phyloP scores from a whole-genome alignment of 2,329 filamentous ascomycete species.

The Calonectria pseudoturangicola region DNA sequence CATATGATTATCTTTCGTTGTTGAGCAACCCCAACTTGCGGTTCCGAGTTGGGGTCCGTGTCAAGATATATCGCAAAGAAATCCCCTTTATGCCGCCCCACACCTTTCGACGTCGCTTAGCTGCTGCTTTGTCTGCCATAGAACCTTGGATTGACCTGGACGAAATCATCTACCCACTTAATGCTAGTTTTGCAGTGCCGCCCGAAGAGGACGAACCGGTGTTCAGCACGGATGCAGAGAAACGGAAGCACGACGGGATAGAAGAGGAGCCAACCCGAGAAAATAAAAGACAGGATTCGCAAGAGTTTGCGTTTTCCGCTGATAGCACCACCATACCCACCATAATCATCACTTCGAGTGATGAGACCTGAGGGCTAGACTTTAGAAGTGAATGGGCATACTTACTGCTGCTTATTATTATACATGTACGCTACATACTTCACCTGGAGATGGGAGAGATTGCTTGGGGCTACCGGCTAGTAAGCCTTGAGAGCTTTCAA shows the following conservation, averaged over 20 bases:
- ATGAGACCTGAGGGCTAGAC: neutral
- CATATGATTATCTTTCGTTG: neutral
- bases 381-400: too few species aligned
- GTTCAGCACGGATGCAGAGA: neutral
- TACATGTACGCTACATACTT: neutral
- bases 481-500: too few species aligned
- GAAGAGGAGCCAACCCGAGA: neutral
- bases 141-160: neutral
- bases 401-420: too few species aligned
- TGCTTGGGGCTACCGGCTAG: too few species aligned
- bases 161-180: too few species aligned
- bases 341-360: neutral
- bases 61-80: neutral
- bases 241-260: neutral
- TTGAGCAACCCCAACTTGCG: neutral
- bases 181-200: too few species aligned
- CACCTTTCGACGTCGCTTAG: neutral
- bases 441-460: neutral
- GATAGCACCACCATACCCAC: neutral
- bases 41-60: neutral
- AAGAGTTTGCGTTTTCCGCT: neutral
- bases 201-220: neutral
- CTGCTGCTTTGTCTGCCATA: neutral
- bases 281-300: neutral
- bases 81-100: neutral